A percentile compares a stretch with the other conserved stretches of the same genome.
These are phyloP conservation scores for Mucor saturninus DNA, from an alignment of 371 early-diverging fungal species.

Conservation along the genomic window DNA sequence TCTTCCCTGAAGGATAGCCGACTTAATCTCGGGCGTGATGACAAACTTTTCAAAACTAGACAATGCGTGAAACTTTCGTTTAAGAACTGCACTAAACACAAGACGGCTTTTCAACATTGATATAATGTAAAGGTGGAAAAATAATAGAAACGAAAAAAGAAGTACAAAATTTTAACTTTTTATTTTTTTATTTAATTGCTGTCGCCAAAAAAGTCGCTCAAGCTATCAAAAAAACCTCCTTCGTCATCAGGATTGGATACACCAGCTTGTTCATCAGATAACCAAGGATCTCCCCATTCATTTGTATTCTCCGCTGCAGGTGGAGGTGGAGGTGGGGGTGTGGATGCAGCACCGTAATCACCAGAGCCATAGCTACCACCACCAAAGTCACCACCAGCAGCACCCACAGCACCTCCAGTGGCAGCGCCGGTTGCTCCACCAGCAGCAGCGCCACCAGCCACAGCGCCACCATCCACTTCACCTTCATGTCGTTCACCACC, in stretches of 20 bases:
- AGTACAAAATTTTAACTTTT: background rate
- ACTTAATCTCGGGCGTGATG: constrained; percentile 51
- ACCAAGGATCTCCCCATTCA: constrained; percentile 47
- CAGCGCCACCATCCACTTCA: constrained; percentile 7
- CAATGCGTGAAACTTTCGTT: constrained; percentile 19
- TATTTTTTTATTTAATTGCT: constrained; percentile 9
- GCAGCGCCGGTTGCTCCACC: constrained; percentile 9
- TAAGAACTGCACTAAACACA: background rate
- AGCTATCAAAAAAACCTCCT: constrained; percentile 24
- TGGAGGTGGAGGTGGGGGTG: constrained; percentile 15
- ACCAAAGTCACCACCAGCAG: constrained; percentile 1
- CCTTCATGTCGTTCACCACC: constrained; percentile 25
- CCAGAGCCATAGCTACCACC: background rate
- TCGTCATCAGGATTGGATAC: constrained; percentile 40
- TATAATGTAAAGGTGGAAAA: background rate
- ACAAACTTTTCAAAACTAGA: constrained; percentile 15
- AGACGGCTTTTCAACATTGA: constrained; percentile 10
- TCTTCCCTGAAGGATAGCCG: constrained; percentile 61
- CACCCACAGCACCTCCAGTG: constrained; percentile 1
- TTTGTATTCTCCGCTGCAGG: constrained; percentile 24
- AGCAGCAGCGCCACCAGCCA: constrained; percentile 1
- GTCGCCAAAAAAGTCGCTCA: constrained; percentile 32
- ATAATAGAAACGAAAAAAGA: constrained; percentile 6
- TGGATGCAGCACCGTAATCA: background rate
- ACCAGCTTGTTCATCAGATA: constrained; percentile 51